Base-by-base conservation (phyloP, 805 yeast species). In the Tetrapisispora pingtungensis region DNA sequence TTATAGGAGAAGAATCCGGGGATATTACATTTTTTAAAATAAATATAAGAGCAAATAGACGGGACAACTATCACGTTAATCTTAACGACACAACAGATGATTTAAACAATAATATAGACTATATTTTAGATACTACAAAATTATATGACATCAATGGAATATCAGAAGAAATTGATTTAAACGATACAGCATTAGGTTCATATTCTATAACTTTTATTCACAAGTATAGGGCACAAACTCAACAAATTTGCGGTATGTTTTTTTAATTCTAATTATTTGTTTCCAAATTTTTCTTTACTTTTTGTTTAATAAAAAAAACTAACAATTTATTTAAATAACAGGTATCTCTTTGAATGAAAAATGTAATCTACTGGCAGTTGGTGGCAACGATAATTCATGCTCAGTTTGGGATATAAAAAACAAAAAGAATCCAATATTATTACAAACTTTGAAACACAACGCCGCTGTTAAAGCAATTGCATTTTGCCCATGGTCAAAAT, bases 401-500 rank as follows among this genome's bases (percentile, higher is more conserved):
- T 72, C 84, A 0, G 67, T 89, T 2, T 88, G 95, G 95, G 78
- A 83, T 51, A 71, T 84, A 18, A 42, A 65, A 2, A 57, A 69
- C 43, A 46, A 64, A 4, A 36, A 48, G 4, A 44, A 57, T 0
- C 83, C 90, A 10, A 54, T 44, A 19, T 53, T 75, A 40, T 62
- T 66, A 47, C 77, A 71, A 56, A 58, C 62, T 10, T 66, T 88
- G 42, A 75, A 72, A 1, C 97, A 89, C 55, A 66, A 69, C 2
- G 95, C 96, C 1, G 97, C 97, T 0, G 89, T 89, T 0, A 88
- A 88, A 54, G 97, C 96, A 0, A 68, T 89, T 37, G 83, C 90
- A 3, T 89, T 77, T 54, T 89, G 96, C 58, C 97, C 97, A 0
- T 88, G 96, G 96, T 73, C 86, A 17, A 77, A 77, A 13, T 72